Evolutionary conservation across 352 stramenopile species (phyloP).

Genomic region (Phytophthora macrochlamydospora): DNA sequence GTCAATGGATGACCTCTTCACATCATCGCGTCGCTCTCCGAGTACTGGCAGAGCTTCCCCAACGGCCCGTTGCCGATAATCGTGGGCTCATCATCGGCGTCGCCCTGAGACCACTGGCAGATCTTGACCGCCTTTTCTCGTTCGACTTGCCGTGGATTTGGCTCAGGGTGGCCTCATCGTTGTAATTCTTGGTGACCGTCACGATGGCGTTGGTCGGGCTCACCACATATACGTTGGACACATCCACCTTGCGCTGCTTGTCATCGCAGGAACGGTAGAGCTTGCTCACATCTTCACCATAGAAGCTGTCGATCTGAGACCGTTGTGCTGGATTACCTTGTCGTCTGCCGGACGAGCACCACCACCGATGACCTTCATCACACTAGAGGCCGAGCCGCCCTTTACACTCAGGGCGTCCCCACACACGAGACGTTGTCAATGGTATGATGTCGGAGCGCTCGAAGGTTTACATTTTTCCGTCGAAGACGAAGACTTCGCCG

Average conservation of each 20-base stretch:
- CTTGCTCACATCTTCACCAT: conserved; percentile 15
- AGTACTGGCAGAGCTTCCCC: conserved; percentile 19
- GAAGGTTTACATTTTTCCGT: conserved; percentile 42
- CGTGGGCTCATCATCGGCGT: conserved; percentile 17
- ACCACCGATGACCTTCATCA: conserved; percentile 33
- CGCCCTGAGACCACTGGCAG: conserved; percentile 32
- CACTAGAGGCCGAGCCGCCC: conserved; percentile 28
- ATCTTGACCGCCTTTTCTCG: conserved; percentile 15
- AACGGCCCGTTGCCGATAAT: conserved; percentile 34
- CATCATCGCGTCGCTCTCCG: conserved; percentile 26
- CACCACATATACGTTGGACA: conserved; percentile 44
- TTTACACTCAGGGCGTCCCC: conserved; percentile 41
- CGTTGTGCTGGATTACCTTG: conserved; percentile 33
- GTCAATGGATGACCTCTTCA: conserved; percentile 12
- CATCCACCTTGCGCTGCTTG: conserved; percentile 28
- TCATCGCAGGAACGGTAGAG: conserved; percentile 27
- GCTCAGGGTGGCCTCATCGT: conserved; percentile 36
- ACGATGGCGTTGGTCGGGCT: conserved; percentile 35
- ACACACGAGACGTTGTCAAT: conserved; percentile 21
- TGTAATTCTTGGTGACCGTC: conserved; percentile 47
- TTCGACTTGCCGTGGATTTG: conserved; percentile 34
- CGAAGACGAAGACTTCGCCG: conserved; percentile 22
- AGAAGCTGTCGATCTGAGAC: conserved; percentile 12
- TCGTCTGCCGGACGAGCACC: conserved; percentile 43
- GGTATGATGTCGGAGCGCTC: conserved; percentile 43